Base-by-base conservation (phyloP, 2,329 filamentous ascomycete genomes). In the Ophiocordyceps camponoti-rufipedis region DNA sequence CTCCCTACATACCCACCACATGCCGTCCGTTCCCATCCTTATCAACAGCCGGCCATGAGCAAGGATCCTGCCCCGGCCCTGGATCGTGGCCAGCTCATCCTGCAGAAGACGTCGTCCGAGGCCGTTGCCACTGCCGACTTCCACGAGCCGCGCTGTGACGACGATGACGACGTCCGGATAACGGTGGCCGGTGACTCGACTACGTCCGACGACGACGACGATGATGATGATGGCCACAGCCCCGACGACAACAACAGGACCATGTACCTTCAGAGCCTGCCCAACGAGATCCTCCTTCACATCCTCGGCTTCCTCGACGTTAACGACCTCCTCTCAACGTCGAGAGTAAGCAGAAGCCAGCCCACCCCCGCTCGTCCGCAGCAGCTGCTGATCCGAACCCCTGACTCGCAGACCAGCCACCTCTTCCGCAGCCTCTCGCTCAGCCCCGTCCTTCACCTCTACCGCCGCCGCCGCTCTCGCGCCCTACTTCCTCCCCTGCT, bases 371-470 rank as follows among this genome's bases (percentile, higher is more conserved):
- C 42, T 31, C 42, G n/a, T 32, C 9, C 42, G n/a, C 16, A 13
- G n/a, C 29, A 11, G 10, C 41, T 4, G 9, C 11, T 28, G 14
- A 16, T 16, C n/a, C 40, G 44, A 3, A 45, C 31, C 31, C 13
- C 1, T 11, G n/a, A 31, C 33, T 2, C 14, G 19, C 56, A 81
- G 78, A 73, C 72, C 38, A 79, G 68, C 48, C 80, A 73, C 55
- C 71, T 70, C 48, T 68, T 85, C 44, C 76, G 80, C 50, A 58
- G 61, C 41, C 68, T 85, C 43, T 77, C 75, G 23, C 66, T 76
- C 41, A 69, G 78, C 40, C 81, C 80, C n/a, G 67, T 82, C 46
- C 64, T 85, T 14, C 80, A 83, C 56, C 64, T 64, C 45, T 66
- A 71, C 50, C 78, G 80, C 42, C 71, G 82, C 18, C 75, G 71